These are phyloP conservation scores for Trifolium dubium DNA, from an alignment of 306 rosid species.

Conservation along the genomic window DNA sequence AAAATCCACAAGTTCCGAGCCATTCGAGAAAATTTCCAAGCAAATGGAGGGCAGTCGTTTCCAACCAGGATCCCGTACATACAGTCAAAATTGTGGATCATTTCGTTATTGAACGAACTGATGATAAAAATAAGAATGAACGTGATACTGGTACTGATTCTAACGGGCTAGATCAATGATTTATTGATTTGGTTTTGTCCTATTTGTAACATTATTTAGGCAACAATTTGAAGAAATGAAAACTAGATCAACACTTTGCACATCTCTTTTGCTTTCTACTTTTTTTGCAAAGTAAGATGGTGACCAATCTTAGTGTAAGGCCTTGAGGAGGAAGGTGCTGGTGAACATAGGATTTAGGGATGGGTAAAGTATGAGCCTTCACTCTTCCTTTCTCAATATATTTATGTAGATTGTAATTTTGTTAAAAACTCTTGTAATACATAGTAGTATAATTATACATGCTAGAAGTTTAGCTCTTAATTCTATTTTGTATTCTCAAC, in stretches of 20 bases:
- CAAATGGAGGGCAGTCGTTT: conserved; percentile 62
- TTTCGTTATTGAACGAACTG: conserved; percentile 63
- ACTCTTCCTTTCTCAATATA: conserved; percentile 2
- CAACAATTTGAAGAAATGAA: conserved; percentile 40
- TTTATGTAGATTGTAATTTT: conserved; percentile 15
- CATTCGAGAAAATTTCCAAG: conserved; percentile 56
- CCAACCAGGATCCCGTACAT: conserved; percentile 76
- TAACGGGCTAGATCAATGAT: conserved; percentile 63
- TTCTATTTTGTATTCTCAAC: not conserved
- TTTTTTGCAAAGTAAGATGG: not conserved
- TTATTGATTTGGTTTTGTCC: conserved; percentile 38
- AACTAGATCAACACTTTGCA: not conserved
- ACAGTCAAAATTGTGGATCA: conserved; percentile 90
- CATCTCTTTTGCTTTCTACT: not conserved
- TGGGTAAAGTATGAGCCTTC: not conserved
- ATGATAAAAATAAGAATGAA: conserved; percentile 44
- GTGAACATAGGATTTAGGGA: not conserved
- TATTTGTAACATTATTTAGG: conserved; percentile 48
- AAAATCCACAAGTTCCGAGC: conserved; percentile 38
- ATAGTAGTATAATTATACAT: not conserved
- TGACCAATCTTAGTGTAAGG: conserved; percentile 17
- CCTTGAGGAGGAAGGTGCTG: not conserved
- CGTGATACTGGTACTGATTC: conserved; percentile 10
- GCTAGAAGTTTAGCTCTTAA: not conserved
- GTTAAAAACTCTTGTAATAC: not conserved